phyloP scores from a whole-genome alignment of 2,329 filamentous ascomycete species.

The Rutstroemia sp. region DNA sequence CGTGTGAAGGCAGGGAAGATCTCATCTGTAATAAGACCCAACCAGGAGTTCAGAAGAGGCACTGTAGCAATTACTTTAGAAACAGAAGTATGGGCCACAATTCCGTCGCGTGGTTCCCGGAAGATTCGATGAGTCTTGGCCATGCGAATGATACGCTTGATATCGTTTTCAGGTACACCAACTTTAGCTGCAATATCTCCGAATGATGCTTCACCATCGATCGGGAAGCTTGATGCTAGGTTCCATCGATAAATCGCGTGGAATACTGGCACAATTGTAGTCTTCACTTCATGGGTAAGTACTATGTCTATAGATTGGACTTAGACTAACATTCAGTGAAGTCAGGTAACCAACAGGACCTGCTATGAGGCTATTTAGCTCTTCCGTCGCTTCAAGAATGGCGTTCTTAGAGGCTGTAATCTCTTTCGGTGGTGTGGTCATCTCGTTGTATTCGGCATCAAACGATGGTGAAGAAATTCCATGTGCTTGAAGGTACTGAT shows the following conservation, averaged over 20 bases:
- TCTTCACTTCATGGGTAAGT: background rate
- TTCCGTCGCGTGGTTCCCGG: conserved; percentile 9
- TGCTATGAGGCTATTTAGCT: background rate
- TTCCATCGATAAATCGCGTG: background rate
- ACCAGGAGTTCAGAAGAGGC: background rate
- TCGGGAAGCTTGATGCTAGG: background rate
- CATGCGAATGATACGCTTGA: conserved; percentile 37
- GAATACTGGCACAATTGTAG: background rate
- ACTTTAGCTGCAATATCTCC: background rate
- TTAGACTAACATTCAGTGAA: background rate
- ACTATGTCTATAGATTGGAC: background rate
- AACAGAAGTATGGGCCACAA: conserved; percentile 11
- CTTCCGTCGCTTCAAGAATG: background rate
- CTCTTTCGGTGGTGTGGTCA: background rate
- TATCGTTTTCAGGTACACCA: background rate
- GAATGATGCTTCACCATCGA: background rate
- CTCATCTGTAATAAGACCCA: background rate
- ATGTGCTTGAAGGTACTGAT: background rate
- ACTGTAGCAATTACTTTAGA: conserved; percentile 1
- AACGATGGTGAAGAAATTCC: background rate
- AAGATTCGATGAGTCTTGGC: conserved; percentile 45
- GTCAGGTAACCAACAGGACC: background rate
- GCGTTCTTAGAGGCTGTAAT: background rate
- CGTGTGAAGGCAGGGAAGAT: conserved; percentile 3
- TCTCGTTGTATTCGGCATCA: background rate